phyloP scores from a whole-genome alignment of 495 filamentous ascomycete genomes.

The Venustampulla echinocandica region DNA sequence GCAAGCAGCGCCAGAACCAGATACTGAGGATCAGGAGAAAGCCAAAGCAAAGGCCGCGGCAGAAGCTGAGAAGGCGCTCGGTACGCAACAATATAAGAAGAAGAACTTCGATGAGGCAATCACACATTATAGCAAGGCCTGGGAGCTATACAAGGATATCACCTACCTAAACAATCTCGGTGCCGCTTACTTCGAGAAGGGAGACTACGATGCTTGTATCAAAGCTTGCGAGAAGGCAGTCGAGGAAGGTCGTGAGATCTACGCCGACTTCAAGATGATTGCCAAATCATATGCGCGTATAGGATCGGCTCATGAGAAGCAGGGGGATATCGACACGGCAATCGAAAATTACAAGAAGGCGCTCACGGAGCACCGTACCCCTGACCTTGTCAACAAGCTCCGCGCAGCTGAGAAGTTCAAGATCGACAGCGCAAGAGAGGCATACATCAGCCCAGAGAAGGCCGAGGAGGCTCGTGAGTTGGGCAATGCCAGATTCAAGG shows the following conservation, averaged over 20 bases:
- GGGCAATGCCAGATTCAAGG: constrained; percentile 94
- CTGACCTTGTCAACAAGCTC: constrained; percentile 86
- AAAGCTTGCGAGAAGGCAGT: constrained; percentile 80
- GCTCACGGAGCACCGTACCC: constrained; percentile 92
- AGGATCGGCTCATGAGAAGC: constrained; percentile 82
- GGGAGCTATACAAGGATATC: constrained; percentile 91
- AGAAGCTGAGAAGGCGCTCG: constrained; percentile 89
- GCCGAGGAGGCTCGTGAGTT: constrained; percentile 93
- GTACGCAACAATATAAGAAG: constrained; percentile 97
- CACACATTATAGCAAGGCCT: constrained; percentile 90
- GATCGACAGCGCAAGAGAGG: constrained; percentile 61
- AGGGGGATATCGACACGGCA: constrained; percentile 68
- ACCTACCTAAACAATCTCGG: constrained; percentile 95
- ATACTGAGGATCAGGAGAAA: constrained; percentile 74
- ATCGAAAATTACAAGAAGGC: constrained; percentile 89
- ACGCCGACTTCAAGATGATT: constrained; percentile 93
- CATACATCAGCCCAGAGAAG: constrained; percentile 84
- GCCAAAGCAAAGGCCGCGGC: constrained; percentile 87
- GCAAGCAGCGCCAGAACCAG: constrained; percentile 46
- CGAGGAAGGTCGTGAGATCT: constrained; percentile 75
- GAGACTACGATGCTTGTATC: constrained; percentile 79
- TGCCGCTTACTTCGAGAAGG: constrained; percentile 92
- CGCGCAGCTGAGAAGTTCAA: constrained; percentile 88
- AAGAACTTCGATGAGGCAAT: constrained; percentile 90
- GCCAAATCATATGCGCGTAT: constrained; percentile 95